These are phyloP conservation scores for Metschnikowia kunwiensis DNA, from an alignment of 805 yeast genomes.

Conservation along the genomic window DNA sequence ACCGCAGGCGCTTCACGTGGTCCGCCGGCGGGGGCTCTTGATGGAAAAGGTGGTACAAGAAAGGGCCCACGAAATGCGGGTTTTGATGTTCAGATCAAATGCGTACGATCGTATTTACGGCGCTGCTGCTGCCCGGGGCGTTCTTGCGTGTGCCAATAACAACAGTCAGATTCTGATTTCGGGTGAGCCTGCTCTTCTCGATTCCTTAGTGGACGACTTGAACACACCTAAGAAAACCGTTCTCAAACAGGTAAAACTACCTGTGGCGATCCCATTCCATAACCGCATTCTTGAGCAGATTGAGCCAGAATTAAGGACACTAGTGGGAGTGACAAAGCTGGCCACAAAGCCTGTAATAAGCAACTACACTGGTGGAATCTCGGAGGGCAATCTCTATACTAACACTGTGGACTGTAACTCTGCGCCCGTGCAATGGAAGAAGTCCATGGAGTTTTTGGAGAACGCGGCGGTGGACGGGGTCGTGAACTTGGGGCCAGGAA, in stretches of 20 bases:
- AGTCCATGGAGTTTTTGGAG: conserved; percentile 29
- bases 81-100: conserved; percentile 28
- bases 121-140: conserved; percentile 18
- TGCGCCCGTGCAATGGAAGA: conserved; percentile 44
- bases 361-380: conserved; percentile 32
- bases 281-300: conserved; percentile 38
- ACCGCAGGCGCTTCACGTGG: conserved; percentile 13
- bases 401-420: conserved; percentile 40
- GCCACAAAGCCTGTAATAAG: conserved; percentile 33
- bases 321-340: conserved; percentile 13
- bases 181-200: conserved; percentile 33
- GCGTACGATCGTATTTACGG: conserved; percentile 23
- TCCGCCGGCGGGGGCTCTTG: conserved; percentile 18
- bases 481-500: conserved; percentile 40
- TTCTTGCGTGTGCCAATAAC: conserved; percentile 49
- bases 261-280: conserved; percentile 54
- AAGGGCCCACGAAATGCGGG: conserved; percentile 30
- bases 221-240: conserved; percentile 17
- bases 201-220: conserved; percentile 19
- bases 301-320: conserved; percentile 27
- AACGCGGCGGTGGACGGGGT: conserved; percentile 19
- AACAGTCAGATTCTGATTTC: conserved; percentile 42
- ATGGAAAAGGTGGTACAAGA: conserved; percentile 11
- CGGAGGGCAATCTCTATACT: conserved; percentile 23
- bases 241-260: conserved; percentile 29